Evolutionary conservation across 441 rosid species (phyloP).

Genomic region (Pelargonium australe): DNA sequence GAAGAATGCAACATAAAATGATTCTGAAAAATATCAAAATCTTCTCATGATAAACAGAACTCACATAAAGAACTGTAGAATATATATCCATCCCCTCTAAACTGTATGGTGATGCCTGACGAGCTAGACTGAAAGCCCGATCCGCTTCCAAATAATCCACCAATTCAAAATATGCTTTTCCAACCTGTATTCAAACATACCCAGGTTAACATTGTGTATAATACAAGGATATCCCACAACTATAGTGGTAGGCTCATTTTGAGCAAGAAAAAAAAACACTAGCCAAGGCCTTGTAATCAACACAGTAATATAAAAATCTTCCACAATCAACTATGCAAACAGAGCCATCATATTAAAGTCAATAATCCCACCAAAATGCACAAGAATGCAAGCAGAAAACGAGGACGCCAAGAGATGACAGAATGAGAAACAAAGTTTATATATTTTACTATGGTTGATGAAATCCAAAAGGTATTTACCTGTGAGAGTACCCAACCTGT

Average conservation of each 20-base stretch:
- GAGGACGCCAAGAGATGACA: background rate
- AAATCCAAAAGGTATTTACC: slow-evolving; percentile 28
- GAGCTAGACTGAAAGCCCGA: slow-evolving; percentile 73
- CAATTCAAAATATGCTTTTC: slow-evolving; percentile 80
- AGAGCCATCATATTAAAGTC: background rate
- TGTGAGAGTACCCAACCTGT: slow-evolving; percentile 53
- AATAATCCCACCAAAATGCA: background rate
- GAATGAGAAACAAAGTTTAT: background rate
- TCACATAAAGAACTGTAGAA: slow-evolving; percentile 90
- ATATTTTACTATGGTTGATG: background rate
- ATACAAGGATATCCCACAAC: slow-evolving; percentile 1
- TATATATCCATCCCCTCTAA: slow-evolving; percentile 95
- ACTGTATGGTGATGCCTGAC: slow-evolving; percentile 69
- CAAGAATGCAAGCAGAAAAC: background rate
- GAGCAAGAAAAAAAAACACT: background rate
- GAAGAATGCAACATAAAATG: background rate
- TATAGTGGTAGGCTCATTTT: background rate
- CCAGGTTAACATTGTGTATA: slow-evolving; percentile 11
- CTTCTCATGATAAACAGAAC: slow-evolving; percentile 23
- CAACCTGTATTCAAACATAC: slow-evolving; percentile 53
- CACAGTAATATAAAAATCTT: too few species aligned
- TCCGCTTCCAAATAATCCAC: slow-evolving; percentile 94
- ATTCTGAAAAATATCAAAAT: background rate
- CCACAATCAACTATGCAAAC: too few species aligned
- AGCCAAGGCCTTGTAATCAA: too few species aligned